Conservation (phyloP, 257 asterid species). For the Penstemon newberryi region DNA sequence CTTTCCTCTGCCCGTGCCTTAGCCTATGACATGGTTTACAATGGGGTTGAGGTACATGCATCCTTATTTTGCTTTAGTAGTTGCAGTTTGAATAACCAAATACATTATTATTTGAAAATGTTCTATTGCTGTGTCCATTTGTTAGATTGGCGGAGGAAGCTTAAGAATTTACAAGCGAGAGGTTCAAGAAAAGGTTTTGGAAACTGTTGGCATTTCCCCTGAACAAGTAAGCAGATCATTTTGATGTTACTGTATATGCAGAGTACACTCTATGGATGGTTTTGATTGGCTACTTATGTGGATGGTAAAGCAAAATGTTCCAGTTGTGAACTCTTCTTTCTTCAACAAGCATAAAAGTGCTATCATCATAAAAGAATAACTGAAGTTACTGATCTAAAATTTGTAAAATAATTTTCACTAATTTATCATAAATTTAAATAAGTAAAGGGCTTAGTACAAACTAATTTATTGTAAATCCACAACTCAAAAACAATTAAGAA, state of each 20-base stretch:
- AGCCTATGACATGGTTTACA: conserved; percentile 98
- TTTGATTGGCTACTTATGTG: background rate
- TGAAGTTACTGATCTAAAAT: too few species aligned
- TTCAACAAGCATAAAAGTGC: too few species aligned
- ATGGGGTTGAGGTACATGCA: conserved; percentile 85
- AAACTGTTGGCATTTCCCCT: conserved; percentile 74
- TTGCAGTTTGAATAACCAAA: conserved; percentile 5
- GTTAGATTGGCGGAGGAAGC: conserved; percentile 98
- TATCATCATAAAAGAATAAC: too few species aligned
- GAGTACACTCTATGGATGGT: background rate
- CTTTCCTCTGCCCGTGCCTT: conserved; percentile 93
- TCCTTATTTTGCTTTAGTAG: conserved; percentile 5
- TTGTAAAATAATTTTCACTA: too few species aligned
- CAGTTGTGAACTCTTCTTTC: too few species aligned
- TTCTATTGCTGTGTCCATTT: conserved; percentile 18
- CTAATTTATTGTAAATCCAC: too few species aligned
- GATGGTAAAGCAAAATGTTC: background rate
- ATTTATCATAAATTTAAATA: too few species aligned
- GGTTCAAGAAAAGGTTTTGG: conserved; percentile 87
- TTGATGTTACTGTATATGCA: conserved; percentile 8
- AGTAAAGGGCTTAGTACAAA: too few species aligned
- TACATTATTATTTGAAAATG: background rate
- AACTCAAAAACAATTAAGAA: too few species aligned
- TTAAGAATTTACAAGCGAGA: conserved; percentile 93
- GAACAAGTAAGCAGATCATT: conserved; percentile 57